These are phyloP conservation scores for Trichoderma endophyticum DNA, from an alignment of 2,329 filamentous ascomycete species.

Conservation along the genomic window DNA sequence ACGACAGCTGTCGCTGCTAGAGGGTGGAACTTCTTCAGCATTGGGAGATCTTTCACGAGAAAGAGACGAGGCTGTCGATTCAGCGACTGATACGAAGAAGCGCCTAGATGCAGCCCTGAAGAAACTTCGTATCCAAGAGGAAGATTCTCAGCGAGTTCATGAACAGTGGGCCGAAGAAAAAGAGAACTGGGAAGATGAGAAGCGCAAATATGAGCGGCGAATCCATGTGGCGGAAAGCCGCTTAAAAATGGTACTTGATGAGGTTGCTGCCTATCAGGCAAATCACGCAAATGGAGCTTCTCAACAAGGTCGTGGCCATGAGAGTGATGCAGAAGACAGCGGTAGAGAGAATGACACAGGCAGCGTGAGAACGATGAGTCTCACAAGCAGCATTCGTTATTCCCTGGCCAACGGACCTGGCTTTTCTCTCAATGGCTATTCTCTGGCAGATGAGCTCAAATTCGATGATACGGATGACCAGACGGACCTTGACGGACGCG, in stretches of 20 bases:
- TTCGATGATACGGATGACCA: conserved; percentile 75
- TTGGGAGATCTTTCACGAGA: conserved; percentile 80
- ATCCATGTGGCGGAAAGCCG: conserved; percentile 87
- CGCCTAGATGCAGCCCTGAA: conserved; percentile 77
- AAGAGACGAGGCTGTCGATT: conserved; percentile 77
- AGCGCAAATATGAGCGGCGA: conserved; percentile 75
- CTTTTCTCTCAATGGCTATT: conserved; percentile 63
- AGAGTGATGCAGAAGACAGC: conserved; percentile 60
- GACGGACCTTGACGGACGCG: conserved; percentile 68
- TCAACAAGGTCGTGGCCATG: conserved; percentile 39
- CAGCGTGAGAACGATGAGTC: conserved; percentile 70
- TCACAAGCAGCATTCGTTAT: conserved; percentile 69
- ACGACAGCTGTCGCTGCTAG: conserved; percentile 79
- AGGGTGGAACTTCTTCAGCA: conserved; percentile 83
- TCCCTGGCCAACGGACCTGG: conserved; percentile 63
- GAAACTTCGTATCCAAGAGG: conserved; percentile 73
- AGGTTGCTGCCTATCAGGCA: conserved; percentile 70
- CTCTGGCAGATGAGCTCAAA: conserved; percentile 85
- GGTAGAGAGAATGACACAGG: conserved; percentile 66
- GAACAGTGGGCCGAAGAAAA: conserved; percentile 81
- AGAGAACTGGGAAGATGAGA: conserved; percentile 79
- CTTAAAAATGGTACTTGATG: conserved; percentile 78
- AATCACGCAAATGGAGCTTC: conserved; percentile 42
- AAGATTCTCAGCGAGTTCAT: conserved; percentile 75
- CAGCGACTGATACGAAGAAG: conserved; percentile 66